A percentile compares a stretch with the other conserved stretches of the same genome.
Conservation (phyloP, 495 filamentous ascomycete genomes). For the Chaetomidium leptoderma region DNA sequence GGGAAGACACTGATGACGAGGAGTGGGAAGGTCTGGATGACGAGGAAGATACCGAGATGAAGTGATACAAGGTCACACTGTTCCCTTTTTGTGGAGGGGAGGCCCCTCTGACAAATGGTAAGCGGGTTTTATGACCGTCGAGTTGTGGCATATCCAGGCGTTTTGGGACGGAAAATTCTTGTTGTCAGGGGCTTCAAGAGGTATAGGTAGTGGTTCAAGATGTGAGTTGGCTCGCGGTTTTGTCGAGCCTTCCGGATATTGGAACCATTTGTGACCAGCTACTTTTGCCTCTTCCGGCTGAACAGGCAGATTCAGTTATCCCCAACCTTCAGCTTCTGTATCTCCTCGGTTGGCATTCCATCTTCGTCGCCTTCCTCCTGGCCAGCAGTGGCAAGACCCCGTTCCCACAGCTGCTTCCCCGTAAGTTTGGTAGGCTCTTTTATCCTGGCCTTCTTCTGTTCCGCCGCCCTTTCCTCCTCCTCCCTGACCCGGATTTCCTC, state of each 20-base stretch:
- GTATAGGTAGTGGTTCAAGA: neutral
- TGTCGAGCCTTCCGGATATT: neutral
- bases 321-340: constrained; percentile 65
- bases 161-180: constrained; percentile 21
- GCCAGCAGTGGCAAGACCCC: constrained; percentile 65
- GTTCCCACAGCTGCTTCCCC: constrained; percentile 80
- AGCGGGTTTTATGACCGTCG: constrained; percentile 13
- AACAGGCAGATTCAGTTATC: constrained; percentile 17
- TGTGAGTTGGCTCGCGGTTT: neutral
- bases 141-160: constrained; percentile 21
- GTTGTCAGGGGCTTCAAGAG: neutral
- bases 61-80: constrained; percentile 3
- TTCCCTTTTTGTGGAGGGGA: neutral
- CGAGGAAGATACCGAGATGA: constrained; percentile 33
- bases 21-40: constrained; percentile 23
- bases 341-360: constrained; percentile 48
- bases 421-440: constrained; percentile 65
- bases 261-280: neutral
- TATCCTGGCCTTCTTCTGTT: constrained; percentile 66
- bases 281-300: too few species aligned
- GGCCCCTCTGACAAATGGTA: neutral
- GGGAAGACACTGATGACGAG: constrained; percentile 38
- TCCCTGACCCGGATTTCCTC: constrained; percentile 60
- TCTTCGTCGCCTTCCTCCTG: constrained; percentile 63
- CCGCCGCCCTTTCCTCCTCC: constrained; percentile 67